A percentile compares a stretch with the other conserved stretches of the same genome.
Evolutionary conservation across 495 filamentous ascomycete genomes (phyloP).

Genomic region (Hyaloscypha variabilis): DNA sequence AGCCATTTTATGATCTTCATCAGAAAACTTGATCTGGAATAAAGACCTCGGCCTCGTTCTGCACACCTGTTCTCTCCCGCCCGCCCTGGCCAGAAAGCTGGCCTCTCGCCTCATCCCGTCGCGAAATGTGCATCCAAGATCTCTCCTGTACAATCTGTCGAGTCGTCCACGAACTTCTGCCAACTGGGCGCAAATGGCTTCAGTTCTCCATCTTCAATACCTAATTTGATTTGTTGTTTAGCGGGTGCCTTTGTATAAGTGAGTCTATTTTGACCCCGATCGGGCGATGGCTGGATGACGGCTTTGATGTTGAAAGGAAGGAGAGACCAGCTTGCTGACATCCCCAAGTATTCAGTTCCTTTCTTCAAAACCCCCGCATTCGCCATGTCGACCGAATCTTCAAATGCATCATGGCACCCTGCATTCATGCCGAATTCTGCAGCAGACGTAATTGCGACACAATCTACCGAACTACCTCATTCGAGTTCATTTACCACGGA

Average conservation of each 20-base stretch:
- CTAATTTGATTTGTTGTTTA: constrained; percentile 30
- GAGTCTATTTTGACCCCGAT: constrained; percentile 9
- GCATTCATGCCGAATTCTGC: constrained; percentile 54
- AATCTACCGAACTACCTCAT: constrained; percentile 15
- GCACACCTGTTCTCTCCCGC: neutral
- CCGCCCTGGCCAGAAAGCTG: constrained; percentile 21
- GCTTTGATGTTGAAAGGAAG: constrained; percentile 3
- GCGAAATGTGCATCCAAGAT: neutral
- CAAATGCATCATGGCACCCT: constrained; percentile 53
- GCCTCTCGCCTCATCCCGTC: constrained; percentile 21
- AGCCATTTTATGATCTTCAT: neutral
- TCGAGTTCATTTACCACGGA: constrained; percentile 17
- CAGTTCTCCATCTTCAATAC: constrained; percentile 9
- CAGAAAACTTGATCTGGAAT: neutral
- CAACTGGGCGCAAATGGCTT: constrained; percentile 17
- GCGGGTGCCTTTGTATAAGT: constrained; percentile 30
- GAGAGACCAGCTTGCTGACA: constrained; percentile 18
- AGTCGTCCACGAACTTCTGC: neutral
- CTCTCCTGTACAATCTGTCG: constrained; percentile 9
- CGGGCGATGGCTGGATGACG: neutral
- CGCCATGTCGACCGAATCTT: constrained; percentile 28
- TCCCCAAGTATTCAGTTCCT: constrained; percentile 29
- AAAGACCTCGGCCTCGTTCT: neutral
- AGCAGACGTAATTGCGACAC: constrained; percentile 26
- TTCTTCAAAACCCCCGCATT: constrained; percentile 10